phyloP scores from a whole-genome alignment of 345 rosid species.

The Salix koriyanagi region DNA sequence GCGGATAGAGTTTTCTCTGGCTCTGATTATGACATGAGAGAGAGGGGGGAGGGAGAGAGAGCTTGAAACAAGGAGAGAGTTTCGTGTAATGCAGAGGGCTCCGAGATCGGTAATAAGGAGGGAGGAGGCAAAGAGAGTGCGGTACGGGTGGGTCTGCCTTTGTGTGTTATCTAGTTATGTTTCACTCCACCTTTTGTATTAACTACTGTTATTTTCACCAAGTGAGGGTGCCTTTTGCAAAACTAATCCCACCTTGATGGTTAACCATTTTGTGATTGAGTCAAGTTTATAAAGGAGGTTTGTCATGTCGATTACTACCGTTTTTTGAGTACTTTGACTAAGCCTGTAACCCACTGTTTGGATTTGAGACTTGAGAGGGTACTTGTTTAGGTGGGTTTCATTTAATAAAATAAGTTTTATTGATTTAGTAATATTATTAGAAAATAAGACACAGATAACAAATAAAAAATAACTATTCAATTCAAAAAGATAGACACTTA shows the following conservation, averaged over 20 bases:
- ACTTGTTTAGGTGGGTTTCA: too few species aligned
- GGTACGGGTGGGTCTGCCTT: conserved; percentile 32
- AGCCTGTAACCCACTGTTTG: conserved; percentile 3
- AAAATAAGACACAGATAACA: too few species aligned
- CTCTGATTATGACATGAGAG: conserved; percentile 9
- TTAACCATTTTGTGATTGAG: not conserved
- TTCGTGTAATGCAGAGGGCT: conserved; percentile 29
- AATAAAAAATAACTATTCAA: too few species aligned
- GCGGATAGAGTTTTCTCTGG: not conserved
- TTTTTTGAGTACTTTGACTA: not conserved
- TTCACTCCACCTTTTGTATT: conserved; percentile 8
- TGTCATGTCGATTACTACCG: not conserved
- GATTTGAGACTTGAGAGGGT: too few species aligned
- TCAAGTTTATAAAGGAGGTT: not conserved
- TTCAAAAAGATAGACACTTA: too few species aligned
- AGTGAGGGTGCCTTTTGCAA: not conserved
- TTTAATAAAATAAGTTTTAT: too few species aligned
- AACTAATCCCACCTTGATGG: not conserved
- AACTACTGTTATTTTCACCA: not conserved
- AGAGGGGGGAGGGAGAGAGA: not conserved
- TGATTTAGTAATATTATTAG: too few species aligned
- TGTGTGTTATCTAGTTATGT: conserved; percentile 10
- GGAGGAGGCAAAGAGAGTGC: conserved; percentile 27
- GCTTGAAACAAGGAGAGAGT: conserved; percentile 10
- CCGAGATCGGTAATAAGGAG: conserved; percentile 43